phyloP scores from a whole-genome alignment of 1,139 yeast species.

The Debaryomyces coudertii region DNA sequence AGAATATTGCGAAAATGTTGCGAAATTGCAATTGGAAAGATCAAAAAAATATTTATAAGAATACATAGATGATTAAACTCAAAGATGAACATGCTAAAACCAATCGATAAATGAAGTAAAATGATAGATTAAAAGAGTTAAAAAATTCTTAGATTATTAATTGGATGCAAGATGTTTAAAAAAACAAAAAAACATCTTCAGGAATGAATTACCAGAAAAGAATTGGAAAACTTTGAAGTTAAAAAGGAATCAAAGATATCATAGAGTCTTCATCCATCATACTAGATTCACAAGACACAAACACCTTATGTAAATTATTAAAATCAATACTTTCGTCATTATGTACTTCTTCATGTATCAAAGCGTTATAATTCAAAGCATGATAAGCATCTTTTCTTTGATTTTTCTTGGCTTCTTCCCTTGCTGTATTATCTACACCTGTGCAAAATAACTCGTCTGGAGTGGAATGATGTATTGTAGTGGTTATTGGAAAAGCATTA shows the following conservation, averaged over 20 bases:
- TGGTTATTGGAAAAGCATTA: not conserved
- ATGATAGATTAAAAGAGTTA: not conserved
- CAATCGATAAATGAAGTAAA: too few relatives aligned
- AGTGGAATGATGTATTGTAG: not conserved
- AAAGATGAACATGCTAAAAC: not conserved
- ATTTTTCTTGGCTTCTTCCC: not conserved
- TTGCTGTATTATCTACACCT: not conserved
- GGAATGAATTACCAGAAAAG: slow-evolving; percentile 11
- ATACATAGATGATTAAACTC: too few relatives aligned
- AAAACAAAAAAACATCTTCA: not conserved
- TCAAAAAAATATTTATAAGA: too few relatives aligned
- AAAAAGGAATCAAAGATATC: slow-evolving; percentile 13
- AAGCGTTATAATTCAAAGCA: not conserved
- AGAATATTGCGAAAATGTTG: not conserved
- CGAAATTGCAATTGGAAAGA: not conserved
- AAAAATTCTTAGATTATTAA: not conserved
- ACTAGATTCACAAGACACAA: not conserved
- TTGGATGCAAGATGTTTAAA: too few relatives aligned
- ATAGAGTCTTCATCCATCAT: not conserved
- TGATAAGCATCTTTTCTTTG: slow-evolving; percentile 1
- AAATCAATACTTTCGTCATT: not conserved
- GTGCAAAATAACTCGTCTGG: not conserved
- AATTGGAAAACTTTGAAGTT: slow-evolving; percentile 23
- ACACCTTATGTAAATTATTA: not conserved
- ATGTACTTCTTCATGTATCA: not conserved